These are phyloP conservation scores for Medakamo hakoo DNA, from an alignment of 139 green algal genomes.

Conservation along the genomic window DNA sequence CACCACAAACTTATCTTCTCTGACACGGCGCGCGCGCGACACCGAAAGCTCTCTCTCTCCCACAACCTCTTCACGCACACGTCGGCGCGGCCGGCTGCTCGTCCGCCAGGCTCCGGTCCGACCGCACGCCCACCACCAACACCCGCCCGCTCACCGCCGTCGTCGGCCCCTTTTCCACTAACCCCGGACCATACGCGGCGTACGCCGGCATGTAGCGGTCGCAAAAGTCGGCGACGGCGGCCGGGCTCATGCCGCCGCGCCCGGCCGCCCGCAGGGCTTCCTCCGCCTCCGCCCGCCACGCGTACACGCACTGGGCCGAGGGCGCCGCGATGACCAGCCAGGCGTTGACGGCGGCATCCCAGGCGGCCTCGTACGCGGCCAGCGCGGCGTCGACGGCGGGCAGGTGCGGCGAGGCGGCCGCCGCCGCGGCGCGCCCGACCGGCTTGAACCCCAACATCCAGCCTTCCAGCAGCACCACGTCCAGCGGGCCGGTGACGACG, in stretches of 20 bases:
- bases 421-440: slow-evolving; percentile 15
- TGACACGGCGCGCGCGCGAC: too few species aligned
- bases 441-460: slow-evolving; percentile 89
- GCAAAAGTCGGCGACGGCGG: slow-evolving; percentile 77
- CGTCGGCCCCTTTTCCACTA: slow-evolving; percentile 56
- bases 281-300: slow-evolving; percentile 80
- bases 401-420: slow-evolving; percentile 39
- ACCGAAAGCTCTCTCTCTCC: too few species aligned
- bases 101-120: slow-evolving; percentile 28
- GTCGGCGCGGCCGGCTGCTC: slow-evolving; percentile 27
- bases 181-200: slow-evolving; percentile 74
- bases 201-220: slow-evolving; percentile 92
- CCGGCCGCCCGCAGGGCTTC: slow-evolving; percentile 60
- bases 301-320: slow-evolving; percentile 50
- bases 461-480: slow-evolving; percentile 94
- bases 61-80: slow-evolving; percentile 3
- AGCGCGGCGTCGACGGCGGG: slow-evolving; percentile 50
- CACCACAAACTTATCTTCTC: too few species aligned
- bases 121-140: slow-evolving; percentile 59
- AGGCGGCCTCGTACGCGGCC: slow-evolving; percentile 49
- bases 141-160: slow-evolving; percentile 33
- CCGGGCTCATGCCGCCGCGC: slow-evolving; percentile 65
- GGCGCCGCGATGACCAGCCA: slow-evolving; percentile 88
- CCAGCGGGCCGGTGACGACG: slow-evolving; percentile 43
- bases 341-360: slow-evolving; percentile 63